phyloP scores from a whole-genome alignment of 176 grass and related monocot genomes.

The Leersia perrieri region DNA sequence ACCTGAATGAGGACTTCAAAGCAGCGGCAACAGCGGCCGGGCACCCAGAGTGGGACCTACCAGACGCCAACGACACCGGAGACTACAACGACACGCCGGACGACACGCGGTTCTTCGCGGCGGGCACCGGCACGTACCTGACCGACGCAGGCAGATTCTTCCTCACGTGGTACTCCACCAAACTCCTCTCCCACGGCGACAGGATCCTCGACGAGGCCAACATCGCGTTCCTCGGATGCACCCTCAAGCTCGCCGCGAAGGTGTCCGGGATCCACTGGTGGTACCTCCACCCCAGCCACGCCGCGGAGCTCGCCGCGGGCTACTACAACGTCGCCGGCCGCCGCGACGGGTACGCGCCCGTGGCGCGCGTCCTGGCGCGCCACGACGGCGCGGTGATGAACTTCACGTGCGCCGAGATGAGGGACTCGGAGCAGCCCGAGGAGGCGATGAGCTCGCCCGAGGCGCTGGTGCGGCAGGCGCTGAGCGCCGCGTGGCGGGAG shows the following conservation, averaged over 20 bases:
- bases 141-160: constrained; percentile 63
- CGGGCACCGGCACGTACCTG: constrained; percentile 45
- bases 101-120: constrained; percentile 64
- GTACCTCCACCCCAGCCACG: constrained; percentile 77
- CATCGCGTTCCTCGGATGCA: constrained; percentile 63
- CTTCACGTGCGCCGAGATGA: constrained; percentile 88
- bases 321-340: constrained; percentile 69
- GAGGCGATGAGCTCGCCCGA: constrained; percentile 58
- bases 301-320: constrained; percentile 71
- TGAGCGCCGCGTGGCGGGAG: constrained; percentile 75
- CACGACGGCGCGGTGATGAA: constrained; percentile 64
- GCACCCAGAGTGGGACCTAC: constrained; percentile 66
- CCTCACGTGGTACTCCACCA: constrained; percentile 79
- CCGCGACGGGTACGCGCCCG: constrained; percentile 58
- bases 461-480: constrained; percentile 60
- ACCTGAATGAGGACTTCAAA: constrained; percentile 64
- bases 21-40: constrained; percentile 36
- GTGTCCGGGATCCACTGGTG: constrained; percentile 49
- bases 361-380: constrained; percentile 56
- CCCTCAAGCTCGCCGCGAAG: constrained; percentile 59
- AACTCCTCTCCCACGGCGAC: constrained; percentile 64
- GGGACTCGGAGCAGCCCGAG: constrained; percentile 46
- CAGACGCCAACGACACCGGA: constrained; percentile 39
- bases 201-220: constrained; percentile 61
- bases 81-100: constrained; percentile 56